A percentile compares a stretch with the other conserved stretches of the same genome.
Conservation (phyloP, 108 stramenopile genomes). For the Skeletonema menzelii region DNA sequence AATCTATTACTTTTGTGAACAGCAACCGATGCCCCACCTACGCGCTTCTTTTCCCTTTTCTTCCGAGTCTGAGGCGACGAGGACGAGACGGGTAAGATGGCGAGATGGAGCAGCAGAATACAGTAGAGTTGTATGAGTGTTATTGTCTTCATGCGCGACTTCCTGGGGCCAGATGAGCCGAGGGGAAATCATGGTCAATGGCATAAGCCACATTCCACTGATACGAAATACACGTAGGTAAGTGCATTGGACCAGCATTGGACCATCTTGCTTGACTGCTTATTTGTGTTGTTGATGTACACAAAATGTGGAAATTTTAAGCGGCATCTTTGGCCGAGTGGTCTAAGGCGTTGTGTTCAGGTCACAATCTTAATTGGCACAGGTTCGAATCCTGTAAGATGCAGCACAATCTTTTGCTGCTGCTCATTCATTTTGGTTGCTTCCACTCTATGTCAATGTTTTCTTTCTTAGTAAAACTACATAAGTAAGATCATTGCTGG, state of each 20-base stretch:
- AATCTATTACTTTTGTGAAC: conserved; percentile 10
- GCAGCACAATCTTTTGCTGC: neutral
- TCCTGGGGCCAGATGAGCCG: neutral
- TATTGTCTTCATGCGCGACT: neutral
- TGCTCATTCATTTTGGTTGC: too few species aligned
- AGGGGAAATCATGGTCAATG: too few species aligned
- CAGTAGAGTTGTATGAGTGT: neutral
- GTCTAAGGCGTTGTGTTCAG: conserved; percentile 50
- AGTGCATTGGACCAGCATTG: too few species aligned
- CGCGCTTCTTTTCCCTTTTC: neutral
- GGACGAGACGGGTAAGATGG: neutral
- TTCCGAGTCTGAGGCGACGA: neutral
- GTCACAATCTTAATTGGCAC: conserved; percentile 38
- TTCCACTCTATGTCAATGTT: too few species aligned
- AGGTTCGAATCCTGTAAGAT: conserved; percentile 53
- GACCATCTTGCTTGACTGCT: too few species aligned
- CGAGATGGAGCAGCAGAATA: neutral
- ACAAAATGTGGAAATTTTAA: too few species aligned
- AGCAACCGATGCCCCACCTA: neutral
- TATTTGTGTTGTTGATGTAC: too few species aligned
- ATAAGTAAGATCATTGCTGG: too few species aligned
- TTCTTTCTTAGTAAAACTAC: too few species aligned
- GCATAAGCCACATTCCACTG: too few species aligned
- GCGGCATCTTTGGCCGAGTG: conserved; percentile 57
- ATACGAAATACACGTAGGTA: too few species aligned